Evolutionary conservation across 2,329 filamentous ascomycete genomes (phyloP).

Genomic region (Phialophora expanda): DNA sequence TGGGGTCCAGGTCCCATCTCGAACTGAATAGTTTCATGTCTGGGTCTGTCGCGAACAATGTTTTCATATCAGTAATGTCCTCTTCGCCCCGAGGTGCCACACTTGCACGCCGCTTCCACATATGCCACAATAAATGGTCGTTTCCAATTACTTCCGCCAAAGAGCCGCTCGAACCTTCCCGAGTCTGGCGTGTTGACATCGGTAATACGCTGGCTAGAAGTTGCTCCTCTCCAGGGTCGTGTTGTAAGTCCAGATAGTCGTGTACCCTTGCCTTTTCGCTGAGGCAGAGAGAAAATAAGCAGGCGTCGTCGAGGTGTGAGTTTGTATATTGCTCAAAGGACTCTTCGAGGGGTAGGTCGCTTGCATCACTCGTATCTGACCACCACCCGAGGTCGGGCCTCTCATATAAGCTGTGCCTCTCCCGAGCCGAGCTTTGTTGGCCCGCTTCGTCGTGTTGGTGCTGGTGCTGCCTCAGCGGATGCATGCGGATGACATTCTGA

Average conservation of each 20-base stretch:
- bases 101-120: conserved; percentile 33
- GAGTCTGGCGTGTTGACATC: conserved; percentile 23
- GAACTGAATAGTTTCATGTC: conserved; percentile 33
- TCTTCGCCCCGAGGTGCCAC: conserved; percentile 30
- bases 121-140: conserved; percentile 35
- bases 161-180: conserved; percentile 19
- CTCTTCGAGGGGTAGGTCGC: conserved; percentile 17
- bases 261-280: conserved; percentile 6
- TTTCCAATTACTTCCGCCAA: conserved; percentile 33
- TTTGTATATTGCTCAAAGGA: conserved; percentile 18
- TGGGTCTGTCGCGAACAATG: conserved; percentile 35
- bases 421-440: conserved; percentile 1
- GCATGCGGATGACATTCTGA: conserved; percentile 36
- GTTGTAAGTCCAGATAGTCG: conserved; percentile 4
- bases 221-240: not conserved
- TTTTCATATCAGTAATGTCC: conserved; percentile 33
- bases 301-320: not conserved
- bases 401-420: conserved; percentile 20
- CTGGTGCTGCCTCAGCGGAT: conserved; percentile 36
- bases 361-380: conserved; percentile 17
- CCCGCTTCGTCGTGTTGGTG: conserved; percentile 10
- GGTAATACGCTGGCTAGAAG: not conserved
- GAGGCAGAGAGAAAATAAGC: conserved; percentile 4
- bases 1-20: conserved; percentile 30
- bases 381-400: conserved; percentile 22